Conservation (phyloP, 208 protist species). For the Crithidia thermophila region DNA sequence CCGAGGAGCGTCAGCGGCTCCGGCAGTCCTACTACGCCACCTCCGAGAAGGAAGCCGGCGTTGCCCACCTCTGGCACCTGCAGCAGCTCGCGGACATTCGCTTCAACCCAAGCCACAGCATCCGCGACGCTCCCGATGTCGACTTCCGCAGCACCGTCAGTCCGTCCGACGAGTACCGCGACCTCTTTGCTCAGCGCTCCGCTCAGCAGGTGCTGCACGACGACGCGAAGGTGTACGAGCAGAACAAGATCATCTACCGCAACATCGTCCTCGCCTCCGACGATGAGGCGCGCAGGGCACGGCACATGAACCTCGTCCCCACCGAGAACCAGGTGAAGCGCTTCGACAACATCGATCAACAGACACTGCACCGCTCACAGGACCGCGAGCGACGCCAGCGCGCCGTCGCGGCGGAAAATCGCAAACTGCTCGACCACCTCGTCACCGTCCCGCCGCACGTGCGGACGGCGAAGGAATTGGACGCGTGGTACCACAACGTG, state of each 20-base stretch:
- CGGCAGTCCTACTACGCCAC: conserved; percentile 46
- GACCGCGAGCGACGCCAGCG: conserved; percentile 24
- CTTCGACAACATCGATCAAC: conserved; percentile 43
- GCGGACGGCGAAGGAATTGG: conserved; percentile 38
- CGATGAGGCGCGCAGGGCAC: conserved; percentile 27
- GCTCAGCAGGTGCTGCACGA: conserved; percentile 42
- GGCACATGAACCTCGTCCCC: conserved; percentile 55
- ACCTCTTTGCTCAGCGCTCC: conserved; percentile 35
- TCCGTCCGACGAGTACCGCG: conserved; percentile 29
- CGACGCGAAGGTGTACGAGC: conserved; percentile 39
- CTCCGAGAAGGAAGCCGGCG: conserved; percentile 47
- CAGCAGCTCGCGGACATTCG: conserved; percentile 54
- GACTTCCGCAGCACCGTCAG: conserved; percentile 48
- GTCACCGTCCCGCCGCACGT: conserved; percentile 32
- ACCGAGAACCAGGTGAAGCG: conserved; percentile 23
- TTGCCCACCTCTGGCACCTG: conserved; percentile 72
- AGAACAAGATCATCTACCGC: conserved; percentile 42
- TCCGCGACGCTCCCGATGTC: conserved; percentile 49
- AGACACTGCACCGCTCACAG: conserved; percentile 33
- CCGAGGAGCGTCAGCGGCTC: conserved; percentile 40
- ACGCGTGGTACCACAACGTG: conserved; percentile 47
- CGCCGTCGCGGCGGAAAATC: conserved; percentile 34
- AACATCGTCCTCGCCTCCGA: conserved; percentile 43
- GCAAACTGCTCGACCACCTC: conserved; percentile 41
- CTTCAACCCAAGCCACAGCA: conserved; percentile 41